Evolutionary conservation across 2,329 filamentous ascomycete species (phyloP), one percentile per base, ranked within the genome.

Genomic region (Cladobotryum mycophilum): DNA sequence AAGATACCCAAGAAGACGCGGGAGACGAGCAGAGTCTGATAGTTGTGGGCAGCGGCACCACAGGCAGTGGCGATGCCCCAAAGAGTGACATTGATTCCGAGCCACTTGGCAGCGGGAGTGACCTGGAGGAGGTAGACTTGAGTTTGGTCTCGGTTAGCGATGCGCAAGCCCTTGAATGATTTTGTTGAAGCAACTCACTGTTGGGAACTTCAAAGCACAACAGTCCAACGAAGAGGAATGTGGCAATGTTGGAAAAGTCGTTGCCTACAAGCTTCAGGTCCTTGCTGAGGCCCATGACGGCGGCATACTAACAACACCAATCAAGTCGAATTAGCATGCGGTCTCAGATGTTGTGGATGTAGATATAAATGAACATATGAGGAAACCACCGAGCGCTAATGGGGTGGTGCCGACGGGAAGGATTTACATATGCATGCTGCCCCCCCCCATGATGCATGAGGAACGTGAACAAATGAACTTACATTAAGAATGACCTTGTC

Each of bases 401-500:
- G 25, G 6, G 25, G 25, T 30, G 25, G 25, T 30, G 8, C 25
- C 6, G 25, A 30, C 25, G 25, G 25, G 25, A 30, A 30, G 6
- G 25, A 30, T 30, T 7, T 30, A 30, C 6, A 38, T n/a, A 38
- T 38, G 41, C 46, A 48, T 38, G 40, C n/a, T 48, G 42, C 37
- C 25, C n/a, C n/a, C n/a, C n/a, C n/a, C n/a, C 6, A 6, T 30
- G 5, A 22, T 6, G 34, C 35, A 45, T 41, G 30, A 13, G 8
- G 33, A 25, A 38, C 25, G 41, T 22, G 20, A 20, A n/a, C 18
- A 48, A 20, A 12, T 25, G 8, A 14, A 67, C 76, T 60, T 47
- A 82, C 79, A 58, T 84, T 84, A 41, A 84, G 72, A 25, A 80
- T 74, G 53, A 83, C 77, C 65, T 85, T 85, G 68, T 84, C 81